phyloP scores from a whole-genome alignment of 1,284 basidiomycete species.

The Mycena citricolor region DNA sequence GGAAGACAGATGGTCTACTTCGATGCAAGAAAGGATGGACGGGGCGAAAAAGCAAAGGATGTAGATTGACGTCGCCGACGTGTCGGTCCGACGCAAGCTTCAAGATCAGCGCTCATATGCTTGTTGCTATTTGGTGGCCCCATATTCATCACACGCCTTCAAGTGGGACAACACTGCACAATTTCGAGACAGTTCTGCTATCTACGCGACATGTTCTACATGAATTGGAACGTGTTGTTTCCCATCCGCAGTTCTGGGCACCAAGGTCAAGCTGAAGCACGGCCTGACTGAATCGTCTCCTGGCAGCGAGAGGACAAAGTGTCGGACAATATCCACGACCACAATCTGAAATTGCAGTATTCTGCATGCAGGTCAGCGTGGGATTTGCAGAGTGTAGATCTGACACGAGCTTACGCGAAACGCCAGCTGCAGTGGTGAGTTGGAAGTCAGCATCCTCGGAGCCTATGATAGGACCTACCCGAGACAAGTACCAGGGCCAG shows the following conservation, averaged over 20 bases:
- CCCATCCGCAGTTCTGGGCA: neutral
- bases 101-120: too few species aligned
- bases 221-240: neutral
- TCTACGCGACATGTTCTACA: neutral
- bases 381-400: neutral
- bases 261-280: too few species aligned
- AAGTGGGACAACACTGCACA: too few species aligned
- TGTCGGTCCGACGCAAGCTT: too few species aligned
- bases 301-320: neutral
- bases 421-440: slow-evolving; percentile 1
- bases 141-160: too few species aligned
- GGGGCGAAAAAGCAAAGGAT: too few species aligned
- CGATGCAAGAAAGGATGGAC: too few species aligned
- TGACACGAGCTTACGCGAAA: slow-evolving; percentile 2
- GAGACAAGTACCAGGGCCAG: slow-evolving; percentile 2
- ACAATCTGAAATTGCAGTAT: slow-evolving; percentile 5
- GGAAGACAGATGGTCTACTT: too few species aligned
- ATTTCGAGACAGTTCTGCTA: too few species aligned
- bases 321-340: neutral
- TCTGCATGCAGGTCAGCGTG: neutral
- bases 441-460: neutral
- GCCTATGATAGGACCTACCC: neutral
- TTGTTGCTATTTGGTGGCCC: too few species aligned
- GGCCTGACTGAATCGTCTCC: neutral
- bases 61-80: too few species aligned